Base-by-base conservation (phyloP, 2,329 filamentous ascomycete species). In the Capronia coronata region DNA sequence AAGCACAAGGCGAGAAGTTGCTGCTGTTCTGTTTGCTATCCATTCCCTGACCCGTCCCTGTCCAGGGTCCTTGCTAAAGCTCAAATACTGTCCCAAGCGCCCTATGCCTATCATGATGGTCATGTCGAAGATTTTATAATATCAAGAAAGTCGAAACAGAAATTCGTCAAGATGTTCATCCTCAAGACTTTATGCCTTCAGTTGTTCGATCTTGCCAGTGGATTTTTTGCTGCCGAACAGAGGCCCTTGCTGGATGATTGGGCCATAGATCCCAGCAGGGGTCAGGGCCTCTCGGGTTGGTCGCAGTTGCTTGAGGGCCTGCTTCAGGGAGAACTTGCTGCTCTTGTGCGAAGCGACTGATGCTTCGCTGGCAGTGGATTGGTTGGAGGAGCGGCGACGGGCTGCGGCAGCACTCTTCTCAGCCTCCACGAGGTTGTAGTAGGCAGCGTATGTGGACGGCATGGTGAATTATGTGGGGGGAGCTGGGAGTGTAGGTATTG, bases 401-500 rank as follows among this genome's bases (percentile, higher is more conserved):
- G 47, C 47, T 44, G 43, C 32, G 14, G 34, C 43, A 35, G 48
- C 38, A 25, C 29, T 35, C 49, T 57, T 51, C 32, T 53, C 42
- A 21, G 50, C 55, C 27, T 52, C 42, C 9, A 46, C 25, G 34
- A 59, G 43, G 55, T 56, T 56, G 48, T 55, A 53, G 44, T 56
- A 59, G 22, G 49, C 55, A n/a, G 51, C 42, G 49, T 58, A 54
- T 30, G 49, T 54, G 14, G 48, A 30, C 29, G 46, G 51, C 58
- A 60, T 60, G 16, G 46, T 55, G 50, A 34, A 25, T 14, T 27
- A 34, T 40, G 23, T 19, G 11, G 22, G 47, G 8, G 19, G 30
- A 27, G 43, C 43, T 40, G 21, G 21, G 47, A 47, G n/a, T 14
- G 51, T 27, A 35, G 10, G 42, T 29, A 43, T 14, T 46, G 38